Evolutionary conservation across 1,284 basidiomycete species (phyloP).

Genomic region (Athelia sp.): DNA sequence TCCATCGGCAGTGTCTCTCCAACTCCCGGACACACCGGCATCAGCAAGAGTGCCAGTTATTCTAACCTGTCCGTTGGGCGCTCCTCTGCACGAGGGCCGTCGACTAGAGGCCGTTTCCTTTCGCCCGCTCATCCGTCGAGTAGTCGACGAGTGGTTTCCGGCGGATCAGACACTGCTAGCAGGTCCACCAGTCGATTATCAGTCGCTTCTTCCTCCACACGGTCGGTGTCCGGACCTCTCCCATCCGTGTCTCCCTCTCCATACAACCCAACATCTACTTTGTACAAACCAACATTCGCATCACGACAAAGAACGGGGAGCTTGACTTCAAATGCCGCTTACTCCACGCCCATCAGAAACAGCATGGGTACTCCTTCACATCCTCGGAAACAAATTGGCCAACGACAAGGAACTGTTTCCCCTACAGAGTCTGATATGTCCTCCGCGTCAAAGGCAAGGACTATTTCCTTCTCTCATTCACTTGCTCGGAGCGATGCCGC

Average conservation of each 20-base stretch:
- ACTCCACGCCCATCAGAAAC: conserved; percentile 28
- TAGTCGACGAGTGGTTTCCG: conserved; percentile 44
- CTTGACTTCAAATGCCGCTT: conserved; percentile 37
- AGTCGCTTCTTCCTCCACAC: conserved; percentile 31
- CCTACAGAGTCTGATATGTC: conserved; percentile 56
- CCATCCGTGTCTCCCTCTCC: conserved; percentile 15
- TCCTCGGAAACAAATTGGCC: conserved; percentile 35
- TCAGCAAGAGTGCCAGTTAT: conserved; percentile 41
- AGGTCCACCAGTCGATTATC: conserved; percentile 48
- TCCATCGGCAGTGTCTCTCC: conserved; percentile 31
- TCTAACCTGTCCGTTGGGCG: conserved; percentile 44
- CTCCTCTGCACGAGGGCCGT: conserved; percentile 9
- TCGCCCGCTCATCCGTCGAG: conserved; percentile 36
- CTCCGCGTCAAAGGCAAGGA: conserved; percentile 29
- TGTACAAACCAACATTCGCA: conserved; percentile 65
- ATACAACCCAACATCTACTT: conserved; percentile 16
- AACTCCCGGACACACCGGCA: conserved; percentile 8
- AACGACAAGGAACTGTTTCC: conserved; percentile 39
- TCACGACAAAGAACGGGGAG: conserved; percentile 77
- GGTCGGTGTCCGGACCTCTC: conserved; percentile 29
- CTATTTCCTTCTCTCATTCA: neutral
- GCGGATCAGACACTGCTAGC: conserved; percentile 30
- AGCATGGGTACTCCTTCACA: conserved; percentile 30
- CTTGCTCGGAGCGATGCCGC: conserved; percentile 19
- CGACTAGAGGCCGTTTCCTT: conserved; percentile 39